A percentile compares a stretch with the other conserved stretches of the same genome.
Conservation (phyloP, 1,284 basidiomycete genomes). For the Cutaneotrichosporon mucoides region DNA sequence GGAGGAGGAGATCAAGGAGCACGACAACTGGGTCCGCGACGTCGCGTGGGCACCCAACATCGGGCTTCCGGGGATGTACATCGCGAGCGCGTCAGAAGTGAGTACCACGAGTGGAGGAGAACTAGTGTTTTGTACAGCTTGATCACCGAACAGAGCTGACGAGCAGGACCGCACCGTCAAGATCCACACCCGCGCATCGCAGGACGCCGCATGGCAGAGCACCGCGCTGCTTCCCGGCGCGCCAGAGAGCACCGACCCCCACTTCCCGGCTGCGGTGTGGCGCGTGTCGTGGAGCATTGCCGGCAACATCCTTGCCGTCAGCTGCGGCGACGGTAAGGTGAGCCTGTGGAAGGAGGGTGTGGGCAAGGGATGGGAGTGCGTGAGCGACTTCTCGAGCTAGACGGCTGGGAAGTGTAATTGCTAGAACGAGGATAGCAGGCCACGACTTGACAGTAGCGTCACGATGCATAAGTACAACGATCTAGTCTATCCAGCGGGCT, state of each 20-base stretch:
- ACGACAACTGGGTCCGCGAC: slow-evolving; percentile 96
- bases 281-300: slow-evolving; percentile 95
- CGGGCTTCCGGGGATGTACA: slow-evolving; percentile 87
- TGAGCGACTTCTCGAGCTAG: slow-evolving; percentile 82
- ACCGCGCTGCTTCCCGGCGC: slow-evolving; percentile 72
- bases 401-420: background rate
- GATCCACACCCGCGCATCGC: slow-evolving; percentile 87
- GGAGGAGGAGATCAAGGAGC: slow-evolving; percentile 82
- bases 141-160: background rate
- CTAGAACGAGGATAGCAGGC: background rate
- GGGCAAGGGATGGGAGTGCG: slow-evolving; percentile 94
- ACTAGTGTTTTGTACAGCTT: background rate
- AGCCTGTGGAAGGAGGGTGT: slow-evolving; percentile 98
- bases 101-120: slow-evolving; percentile 20
- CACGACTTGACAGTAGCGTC: background rate
- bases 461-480: slow-evolving; percentile 20
- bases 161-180: slow-evolving; percentile 79
- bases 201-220: slow-evolving; percentile 76
- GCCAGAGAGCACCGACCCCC: slow-evolving; percentile 54
- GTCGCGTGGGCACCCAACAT: slow-evolving; percentile 98
- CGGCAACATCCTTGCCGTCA: slow-evolving; percentile 93
- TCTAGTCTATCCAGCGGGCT: background rate
- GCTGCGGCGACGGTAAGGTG: slow-evolving; percentile 96
- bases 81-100: slow-evolving; percentile 90
- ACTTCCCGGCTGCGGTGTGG: slow-evolving; percentile 95